Evolutionary conservation across 2,329 filamentous ascomycete species (phyloP), one percentile per base, ranked within the genome.

Genomic region (Hymenoscyphus scutula): DNA sequence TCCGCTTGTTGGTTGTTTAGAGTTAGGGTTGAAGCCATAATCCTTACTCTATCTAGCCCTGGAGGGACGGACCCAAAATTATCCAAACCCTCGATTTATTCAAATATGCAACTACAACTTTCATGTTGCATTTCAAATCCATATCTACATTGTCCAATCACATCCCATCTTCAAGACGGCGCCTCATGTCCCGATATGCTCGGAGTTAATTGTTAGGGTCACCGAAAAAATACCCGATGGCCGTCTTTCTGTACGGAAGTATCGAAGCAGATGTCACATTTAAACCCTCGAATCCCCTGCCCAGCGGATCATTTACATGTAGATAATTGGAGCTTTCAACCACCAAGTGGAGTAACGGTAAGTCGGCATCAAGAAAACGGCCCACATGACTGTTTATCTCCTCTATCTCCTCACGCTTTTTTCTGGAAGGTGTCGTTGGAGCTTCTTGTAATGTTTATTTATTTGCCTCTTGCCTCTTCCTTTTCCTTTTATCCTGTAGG

Each of bases 311-410:
- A 37, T 37, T 37, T 37, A 13, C 32, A 37, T 48, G 17, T 25
- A n/a, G 25, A 48, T 48, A 7, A 51, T 51, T 51, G 45, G 45
- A 13, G 10, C 25, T 25, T 4, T 25, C 1, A 4, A 23, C 2
- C 13, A 25, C 45, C 45, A 25, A 51, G 45, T 51, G 45, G 45
- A 51, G 45, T 25, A 51, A 51, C 45, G 45, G 45, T 51, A 51
- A 5, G 45, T 51, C 45, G 45, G 45, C 45, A 25, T 13, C 45
- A 51, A 37, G 45, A 11, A 48, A 48, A 48, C 8, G 19, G 23
- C 41, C 41, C 41, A 48, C 41, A 19, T 48, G 41, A 48, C 41
- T 48, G 7, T 48, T 48, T 48, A 23, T 13, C 32, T 13, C 55
- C 55, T 55, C 19, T 25, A 56, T 37, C 54, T 56, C 8, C 54